A percentile compares a stretch with the other conserved stretches of the same genome.
Conservation (phyloP, 441 rosid species). For the Macaranga tanarius region DNA sequence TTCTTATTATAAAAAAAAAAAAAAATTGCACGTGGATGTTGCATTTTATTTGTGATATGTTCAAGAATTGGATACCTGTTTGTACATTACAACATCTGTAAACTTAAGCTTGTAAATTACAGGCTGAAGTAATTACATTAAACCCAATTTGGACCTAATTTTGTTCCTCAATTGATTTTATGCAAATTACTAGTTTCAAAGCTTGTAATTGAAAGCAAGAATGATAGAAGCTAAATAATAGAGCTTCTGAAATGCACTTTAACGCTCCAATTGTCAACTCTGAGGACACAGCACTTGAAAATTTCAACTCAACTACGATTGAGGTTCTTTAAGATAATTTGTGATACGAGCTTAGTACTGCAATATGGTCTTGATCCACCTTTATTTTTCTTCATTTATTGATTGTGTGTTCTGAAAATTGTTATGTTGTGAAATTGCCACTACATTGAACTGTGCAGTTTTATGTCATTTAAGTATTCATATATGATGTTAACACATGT, state of each 20-base stretch:
- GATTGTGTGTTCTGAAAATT: not conserved
- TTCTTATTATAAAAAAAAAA: not conserved
- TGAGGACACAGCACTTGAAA: not conserved
- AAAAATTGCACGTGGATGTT: not conserved
- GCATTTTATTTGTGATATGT: not conserved
- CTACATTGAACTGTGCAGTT: not conserved
- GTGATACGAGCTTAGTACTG: not conserved
- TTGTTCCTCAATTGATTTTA: slow-evolving; percentile 7
- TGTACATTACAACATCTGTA: not conserved
- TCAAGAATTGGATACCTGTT: not conserved
- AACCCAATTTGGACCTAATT: not conserved
- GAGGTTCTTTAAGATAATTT: not conserved
- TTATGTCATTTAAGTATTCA: not conserved
- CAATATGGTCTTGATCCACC: not conserved
- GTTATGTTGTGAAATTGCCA: not conserved
- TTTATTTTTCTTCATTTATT: not conserved
- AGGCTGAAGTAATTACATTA: not conserved
- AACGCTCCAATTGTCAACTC: not conserved
- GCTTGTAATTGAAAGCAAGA: not conserved
- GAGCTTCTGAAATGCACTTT: not conserved
- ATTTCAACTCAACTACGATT: not conserved
- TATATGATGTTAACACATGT: not conserved
- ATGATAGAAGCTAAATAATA: not conserved
- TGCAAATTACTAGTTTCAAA: not conserved
- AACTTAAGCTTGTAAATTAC: not conserved